Percentiles rank a stretch among this genome's conserved stretches.
Evolutionary conservation across 2,329 filamentous ascomycete genomes (phyloP).

Genomic region (Fusarium acutatum): DNA sequence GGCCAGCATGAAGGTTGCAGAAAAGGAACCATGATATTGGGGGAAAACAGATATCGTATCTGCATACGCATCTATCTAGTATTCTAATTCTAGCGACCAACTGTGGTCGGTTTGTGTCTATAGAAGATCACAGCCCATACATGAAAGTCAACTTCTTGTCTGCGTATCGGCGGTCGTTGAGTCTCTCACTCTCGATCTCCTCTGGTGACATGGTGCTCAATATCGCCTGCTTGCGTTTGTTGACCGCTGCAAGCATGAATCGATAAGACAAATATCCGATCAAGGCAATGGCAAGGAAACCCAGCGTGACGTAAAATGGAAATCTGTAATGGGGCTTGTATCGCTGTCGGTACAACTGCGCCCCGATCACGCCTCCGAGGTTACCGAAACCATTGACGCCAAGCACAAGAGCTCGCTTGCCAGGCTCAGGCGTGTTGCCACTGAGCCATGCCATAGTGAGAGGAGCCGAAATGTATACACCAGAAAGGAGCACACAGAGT

Average conservation of each 20-base stretch:
- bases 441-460: slow-evolving; percentile 42
- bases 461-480: slow-evolving; percentile 40
- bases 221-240: slow-evolving; percentile 28
- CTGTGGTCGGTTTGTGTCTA: not conserved
- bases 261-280: slow-evolving; percentile 37
- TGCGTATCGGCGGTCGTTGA: slow-evolving; percentile 38
- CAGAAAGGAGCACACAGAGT: slow-evolving; percentile 39
- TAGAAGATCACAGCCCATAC: slow-evolving; percentile 35
- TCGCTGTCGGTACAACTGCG: slow-evolving; percentile 38
- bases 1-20: slow-evolving; percentile 42
- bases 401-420: slow-evolving; percentile 40
- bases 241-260: slow-evolving; percentile 31
- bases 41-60: not conserved
- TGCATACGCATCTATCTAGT: slow-evolving; percentile 13
- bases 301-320: slow-evolving; percentile 40
- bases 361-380: slow-evolving; percentile 39
- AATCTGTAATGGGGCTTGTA: slow-evolving; percentile 36
- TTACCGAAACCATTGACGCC: slow-evolving; percentile 43
- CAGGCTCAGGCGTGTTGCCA: slow-evolving; percentile 42
- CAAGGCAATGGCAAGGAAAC: slow-evolving; percentile 33
- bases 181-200: slow-evolving; percentile 39
- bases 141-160: slow-evolving; percentile 43
- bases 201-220: slow-evolving; percentile 32
- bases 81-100: slow-evolving; percentile 4
- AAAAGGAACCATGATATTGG: slow-evolving; percentile 30